These are phyloP conservation scores for Pyrenophora graminea DNA, from an alignment of 2,329 filamentous ascomycete genomes.

Conservation along the genomic window DNA sequence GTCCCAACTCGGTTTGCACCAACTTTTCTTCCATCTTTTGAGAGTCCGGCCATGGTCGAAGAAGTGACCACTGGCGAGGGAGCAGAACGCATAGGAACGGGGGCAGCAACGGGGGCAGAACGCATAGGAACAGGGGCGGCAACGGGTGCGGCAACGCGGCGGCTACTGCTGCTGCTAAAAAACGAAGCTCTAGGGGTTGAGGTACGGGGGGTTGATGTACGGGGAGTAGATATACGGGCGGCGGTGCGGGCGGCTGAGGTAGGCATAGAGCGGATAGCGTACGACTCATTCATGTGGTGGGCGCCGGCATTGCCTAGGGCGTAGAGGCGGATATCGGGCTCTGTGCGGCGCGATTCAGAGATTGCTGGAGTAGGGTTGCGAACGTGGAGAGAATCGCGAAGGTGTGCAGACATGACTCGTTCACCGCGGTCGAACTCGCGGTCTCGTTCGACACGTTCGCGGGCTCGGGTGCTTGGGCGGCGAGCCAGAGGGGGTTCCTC, in stretches of 20 bases:
- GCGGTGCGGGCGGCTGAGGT: constrained; percentile 34
- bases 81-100: constrained; percentile 8
- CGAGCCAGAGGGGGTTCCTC: constrained; percentile 30
- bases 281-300: constrained; percentile 64
- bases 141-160: constrained; percentile 23
- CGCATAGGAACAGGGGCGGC: constrained; percentile 11
- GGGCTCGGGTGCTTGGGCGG: constrained; percentile 32
- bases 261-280: constrained; percentile 39
- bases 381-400: constrained; percentile 52
- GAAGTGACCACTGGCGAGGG: constrained; percentile 18
- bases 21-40: constrained; percentile 40
- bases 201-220: constrained; percentile 23
- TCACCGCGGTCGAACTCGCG: constrained; percentile 53
- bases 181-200: constrained; percentile 29
- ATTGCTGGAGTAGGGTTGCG: constrained; percentile 28
- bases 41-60: constrained; percentile 46
- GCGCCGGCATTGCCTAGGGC: constrained; percentile 57
- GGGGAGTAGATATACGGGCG: constrained; percentile 24
- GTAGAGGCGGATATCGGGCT: constrained; percentile 54
- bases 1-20: constrained; percentile 46
- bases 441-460: constrained; percentile 37
- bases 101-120: constrained; percentile 11
- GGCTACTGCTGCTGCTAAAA: constrained; percentile 33
- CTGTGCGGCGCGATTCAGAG: constrained; percentile 35
- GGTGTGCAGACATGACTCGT: constrained; percentile 56